Conservation (phyloP, 1,284 basidiomycete genomes). For the Ganoderma sinense region DNA sequence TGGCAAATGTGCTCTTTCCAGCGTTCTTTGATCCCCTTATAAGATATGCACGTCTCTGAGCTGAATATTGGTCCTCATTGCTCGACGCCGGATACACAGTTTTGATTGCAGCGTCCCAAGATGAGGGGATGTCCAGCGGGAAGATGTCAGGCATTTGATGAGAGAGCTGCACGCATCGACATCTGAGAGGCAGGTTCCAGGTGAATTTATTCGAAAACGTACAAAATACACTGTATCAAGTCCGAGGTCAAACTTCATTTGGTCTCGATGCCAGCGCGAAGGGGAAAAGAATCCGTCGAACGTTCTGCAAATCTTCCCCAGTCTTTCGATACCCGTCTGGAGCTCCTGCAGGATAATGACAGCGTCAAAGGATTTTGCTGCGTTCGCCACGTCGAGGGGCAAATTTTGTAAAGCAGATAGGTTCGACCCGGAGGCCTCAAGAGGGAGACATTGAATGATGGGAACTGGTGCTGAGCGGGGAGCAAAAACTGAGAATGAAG, state of each 20-base stretch:
- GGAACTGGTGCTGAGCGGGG: constrained; percentile 75
- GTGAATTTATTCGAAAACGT: constrained; percentile 35
- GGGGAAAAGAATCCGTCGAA: constrained; percentile 67
- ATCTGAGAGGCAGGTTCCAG: constrained; percentile 6
- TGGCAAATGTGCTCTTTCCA: constrained; percentile 91
- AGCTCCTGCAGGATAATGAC: constrained; percentile 64
- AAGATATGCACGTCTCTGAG: constrained; percentile 50
- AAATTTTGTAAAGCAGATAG: neutral
- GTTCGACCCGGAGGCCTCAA: constrained; percentile 7
- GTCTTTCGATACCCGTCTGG: constrained; percentile 64
- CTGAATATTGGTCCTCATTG: constrained; percentile 2
- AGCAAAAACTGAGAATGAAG: constrained; percentile 61
- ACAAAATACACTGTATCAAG: constrained; percentile 66
- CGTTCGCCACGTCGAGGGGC: constrained; percentile 22
- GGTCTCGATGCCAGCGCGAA: constrained; percentile 44
- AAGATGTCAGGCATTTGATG: constrained; percentile 51
- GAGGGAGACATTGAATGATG: constrained; percentile 47
- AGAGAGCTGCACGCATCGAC: constrained; percentile 44
- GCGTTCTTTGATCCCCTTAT: constrained; percentile 88
- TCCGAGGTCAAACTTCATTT: constrained; percentile 44
- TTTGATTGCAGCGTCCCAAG: constrained; percentile 64
- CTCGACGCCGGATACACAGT: constrained; percentile 1
- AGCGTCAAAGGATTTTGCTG: constrained; percentile 34
- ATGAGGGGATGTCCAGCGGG: constrained; percentile 57
- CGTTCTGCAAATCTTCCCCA: constrained; percentile 66